Evolutionary conservation across 75 land plant species (phyloP), one percentile per base, ranked within the genome.

Genomic region (Azolla pinnata): DNA sequence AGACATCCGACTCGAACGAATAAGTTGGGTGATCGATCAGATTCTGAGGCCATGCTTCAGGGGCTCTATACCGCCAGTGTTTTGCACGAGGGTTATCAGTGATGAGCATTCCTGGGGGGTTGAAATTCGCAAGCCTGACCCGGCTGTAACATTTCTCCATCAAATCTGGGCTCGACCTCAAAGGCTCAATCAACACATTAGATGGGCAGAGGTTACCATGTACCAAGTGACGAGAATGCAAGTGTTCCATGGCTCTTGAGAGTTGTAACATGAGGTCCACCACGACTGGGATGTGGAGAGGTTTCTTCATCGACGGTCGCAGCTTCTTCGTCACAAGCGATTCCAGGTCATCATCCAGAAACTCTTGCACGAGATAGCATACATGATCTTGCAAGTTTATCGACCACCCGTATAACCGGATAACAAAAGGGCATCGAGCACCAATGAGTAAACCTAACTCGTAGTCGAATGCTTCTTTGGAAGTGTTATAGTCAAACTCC

Each of bases 101-200:
- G 24, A 25, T 61, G 3, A 27, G 20, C 20, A 21, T 48, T 16
- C 30, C 48, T n/a, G n/a, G n/a, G 29, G 29, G 31, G 27, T 33
- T 62, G 33, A 57, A 66, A 30, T 66, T 54, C 28, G 50, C 40
- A 31, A 66, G 48, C 68, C 58, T 66, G 20, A 66, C 54, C 18
- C 59, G 62, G 0, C 60, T 52, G 27, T 48, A 66, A 18, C 68
- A 44, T 28, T 46, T 31, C 12, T 44, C 35, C 29, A 20, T 45
- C 33, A 57, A 18, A 28, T 57, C 27, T 48, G 47, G 27, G 2
- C 30, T 17, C 16, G 42, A 12, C 27, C 46, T 56, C 30, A 23
- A 42, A 12, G 32, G 47, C 10, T 66, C 30, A 2, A 66, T 24
- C 10, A 66, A 30, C 20, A 66, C 32, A 42, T 66, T 58, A 18